Evolutionary conservation across 805 yeast species (phyloP).

Genomic region (Debaryomyces castellii): DNA sequence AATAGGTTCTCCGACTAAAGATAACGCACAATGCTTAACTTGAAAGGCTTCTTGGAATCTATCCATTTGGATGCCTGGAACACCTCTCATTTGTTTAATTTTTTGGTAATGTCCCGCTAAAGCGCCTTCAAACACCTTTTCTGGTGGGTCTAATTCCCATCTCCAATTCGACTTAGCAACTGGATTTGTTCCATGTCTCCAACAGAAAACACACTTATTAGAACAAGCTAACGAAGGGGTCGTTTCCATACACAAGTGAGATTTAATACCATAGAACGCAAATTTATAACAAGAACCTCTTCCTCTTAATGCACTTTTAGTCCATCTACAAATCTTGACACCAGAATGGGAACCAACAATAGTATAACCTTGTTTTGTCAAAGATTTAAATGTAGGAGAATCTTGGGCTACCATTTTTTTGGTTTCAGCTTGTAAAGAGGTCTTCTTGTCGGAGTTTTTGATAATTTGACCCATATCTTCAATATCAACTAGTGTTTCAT

Average conservation of each 20-base stretch:
- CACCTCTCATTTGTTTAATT: conserved; percentile 92
- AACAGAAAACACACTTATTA: conserved; percentile 92
- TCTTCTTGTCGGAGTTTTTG: conserved; percentile 29
- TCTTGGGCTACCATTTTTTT: conserved; percentile 89
- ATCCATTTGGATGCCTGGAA: conserved; percentile 89
- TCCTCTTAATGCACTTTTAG: conserved; percentile 89
- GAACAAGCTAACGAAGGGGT: conserved; percentile 94
- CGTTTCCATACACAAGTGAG: conserved; percentile 94
- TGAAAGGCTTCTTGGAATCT: conserved; percentile 88
- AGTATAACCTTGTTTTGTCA: conserved; percentile 91
- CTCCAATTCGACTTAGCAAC: conserved; percentile 91
- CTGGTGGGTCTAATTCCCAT: conserved; percentile 93
- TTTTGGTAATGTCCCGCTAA: conserved; percentile 85
- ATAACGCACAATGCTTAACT: conserved; percentile 88
- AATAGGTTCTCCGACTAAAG: conserved; percentile 93
- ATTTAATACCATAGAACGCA: conserved; percentile 86
- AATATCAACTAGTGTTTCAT: conserved; percentile 65
- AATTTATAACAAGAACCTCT: conserved; percentile 92
- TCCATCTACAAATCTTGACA: conserved; percentile 94
- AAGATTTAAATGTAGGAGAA: conserved; percentile 83
- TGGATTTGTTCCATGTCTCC: conserved; percentile 98
- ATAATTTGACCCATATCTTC: conserved; percentile 81
- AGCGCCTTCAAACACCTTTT: conserved; percentile 80
- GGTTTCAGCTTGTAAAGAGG: conserved; percentile 12
- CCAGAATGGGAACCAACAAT: conserved; percentile 94